phyloP scores from a whole-genome alignment of 192 early-diverging fungal genomes.

The Backusella sp. region DNA sequence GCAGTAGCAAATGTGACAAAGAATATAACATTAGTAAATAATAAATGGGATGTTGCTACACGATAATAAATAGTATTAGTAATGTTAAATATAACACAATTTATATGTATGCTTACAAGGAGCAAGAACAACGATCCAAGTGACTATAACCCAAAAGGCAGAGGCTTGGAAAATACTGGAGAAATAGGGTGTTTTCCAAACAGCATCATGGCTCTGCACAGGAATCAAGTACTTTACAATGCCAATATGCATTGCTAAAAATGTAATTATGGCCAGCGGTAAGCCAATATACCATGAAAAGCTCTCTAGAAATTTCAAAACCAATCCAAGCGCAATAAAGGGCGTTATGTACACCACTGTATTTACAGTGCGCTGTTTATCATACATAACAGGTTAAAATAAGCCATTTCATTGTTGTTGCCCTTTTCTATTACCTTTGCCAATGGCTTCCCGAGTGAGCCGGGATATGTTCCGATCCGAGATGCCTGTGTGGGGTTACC shows the following conservation, averaged over 20 bases:
- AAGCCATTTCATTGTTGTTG: neutral
- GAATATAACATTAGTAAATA: constrained; percentile 68
- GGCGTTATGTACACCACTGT: constrained; percentile 71
- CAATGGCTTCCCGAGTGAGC: constrained; percentile 4
- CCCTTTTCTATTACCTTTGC: constrained; percentile 12
- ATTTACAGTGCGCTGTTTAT: constrained; percentile 54
- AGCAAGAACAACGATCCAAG: constrained; percentile 67
- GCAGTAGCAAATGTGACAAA: constrained; percentile 54
- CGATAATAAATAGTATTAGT: neutral
- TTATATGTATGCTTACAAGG: constrained; percentile 47
- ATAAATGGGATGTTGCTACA: constrained; percentile 60
- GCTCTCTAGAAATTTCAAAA: constrained; percentile 52
- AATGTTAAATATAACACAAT: neutral
- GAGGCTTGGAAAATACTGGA: constrained; percentile 87
- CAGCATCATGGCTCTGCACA: constrained; percentile 44
- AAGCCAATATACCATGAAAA: constrained; percentile 81
- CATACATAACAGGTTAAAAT: neutral
- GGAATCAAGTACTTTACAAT: constrained; percentile 60
- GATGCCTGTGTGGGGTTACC: constrained; percentile 33
- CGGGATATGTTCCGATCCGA: constrained; percentile 19
- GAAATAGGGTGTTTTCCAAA: constrained; percentile 80
- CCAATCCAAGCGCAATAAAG: constrained; percentile 59
- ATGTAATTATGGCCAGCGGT: constrained; percentile 54
- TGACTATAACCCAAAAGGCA: constrained; percentile 65
- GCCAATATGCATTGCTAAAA: constrained; percentile 54